Conservation (phyloP, 345 rosid genomes). For the Corymbia maculata region DNA sequence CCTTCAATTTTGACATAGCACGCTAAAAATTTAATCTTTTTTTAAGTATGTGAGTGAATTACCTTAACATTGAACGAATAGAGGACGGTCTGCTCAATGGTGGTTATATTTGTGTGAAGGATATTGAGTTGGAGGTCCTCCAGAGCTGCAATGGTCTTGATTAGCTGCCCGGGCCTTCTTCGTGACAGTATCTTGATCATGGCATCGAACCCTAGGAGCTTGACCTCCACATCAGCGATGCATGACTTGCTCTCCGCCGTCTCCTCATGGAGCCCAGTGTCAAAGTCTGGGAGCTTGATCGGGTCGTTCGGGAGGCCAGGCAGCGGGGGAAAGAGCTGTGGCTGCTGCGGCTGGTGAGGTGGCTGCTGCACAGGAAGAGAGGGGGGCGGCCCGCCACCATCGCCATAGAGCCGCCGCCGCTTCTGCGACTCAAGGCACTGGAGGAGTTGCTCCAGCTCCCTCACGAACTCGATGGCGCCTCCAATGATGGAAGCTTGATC, state of each 20-base stretch:
- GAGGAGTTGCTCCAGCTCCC: conserved; percentile 85
- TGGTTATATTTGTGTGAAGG: conserved; percentile 89
- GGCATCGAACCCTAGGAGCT: conserved; percentile 84
- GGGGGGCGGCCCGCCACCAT: conserved; percentile 17
- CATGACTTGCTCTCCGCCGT: conserved; percentile 80
- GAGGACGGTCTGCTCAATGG: conserved; percentile 91
- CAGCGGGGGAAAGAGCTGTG: conserved; percentile 20
- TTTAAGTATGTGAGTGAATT: not conserved
- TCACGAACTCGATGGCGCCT: conserved; percentile 91
- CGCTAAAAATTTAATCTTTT: not conserved
- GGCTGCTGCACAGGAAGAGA: conserved; percentile 21
- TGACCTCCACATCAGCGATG: conserved; percentile 87
- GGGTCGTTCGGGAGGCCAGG: conserved; percentile 20
- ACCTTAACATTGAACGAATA: conserved; percentile 96
- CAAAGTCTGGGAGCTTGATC: conserved; percentile 27
- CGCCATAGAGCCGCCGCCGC: conserved; percentile 55
- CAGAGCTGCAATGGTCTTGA: conserved; percentile 79
- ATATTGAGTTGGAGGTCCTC: conserved; percentile 87
- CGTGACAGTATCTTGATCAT: conserved; percentile 86
- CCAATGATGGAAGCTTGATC: conserved; percentile 99
- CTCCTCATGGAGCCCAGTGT: conserved; percentile 51
- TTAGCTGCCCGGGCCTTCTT: conserved; percentile 86
- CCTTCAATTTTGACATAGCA: not conserved
- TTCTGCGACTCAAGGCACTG: conserved; percentile 92
- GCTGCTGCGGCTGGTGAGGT: conserved; percentile 9